Evolutionary conservation across 495 filamentous ascomycete species (phyloP).

Genomic region (Tricharina praecox): DNA sequence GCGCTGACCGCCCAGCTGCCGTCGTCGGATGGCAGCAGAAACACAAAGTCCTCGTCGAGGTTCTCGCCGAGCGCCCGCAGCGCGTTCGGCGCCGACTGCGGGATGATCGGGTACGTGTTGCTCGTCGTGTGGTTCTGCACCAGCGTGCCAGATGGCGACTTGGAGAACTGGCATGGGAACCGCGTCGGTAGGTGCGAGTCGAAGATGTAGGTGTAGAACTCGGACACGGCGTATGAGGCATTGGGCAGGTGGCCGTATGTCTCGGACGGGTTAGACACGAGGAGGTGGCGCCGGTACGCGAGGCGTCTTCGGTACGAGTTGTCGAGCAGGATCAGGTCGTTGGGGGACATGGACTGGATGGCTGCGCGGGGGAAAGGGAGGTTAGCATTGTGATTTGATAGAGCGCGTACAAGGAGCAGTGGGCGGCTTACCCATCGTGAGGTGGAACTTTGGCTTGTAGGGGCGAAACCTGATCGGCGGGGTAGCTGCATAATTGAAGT

Average conservation of each 20-base stretch:
- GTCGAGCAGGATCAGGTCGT: conserved; percentile 50
- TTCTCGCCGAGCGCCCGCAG: conserved; percentile 39
- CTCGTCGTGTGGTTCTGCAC: conserved; percentile 20
- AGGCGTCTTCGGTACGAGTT: conserved; percentile 44
- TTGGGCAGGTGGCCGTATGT: conserved; percentile 33
- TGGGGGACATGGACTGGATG: conserved; percentile 31
- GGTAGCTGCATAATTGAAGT: conserved; percentile 45
- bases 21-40: conserved; percentile 40
- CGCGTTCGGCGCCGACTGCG: conserved; percentile 18
- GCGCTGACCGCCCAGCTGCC: conserved; percentile 46
- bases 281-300: conserved; percentile 34
- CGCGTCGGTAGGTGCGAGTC: conserved; percentile 46
- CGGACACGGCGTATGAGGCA: conserved; percentile 36
- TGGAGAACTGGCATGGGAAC: conserved; percentile 46
- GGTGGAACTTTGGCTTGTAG: conserved; percentile 53
- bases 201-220: conserved; percentile 50
- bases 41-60: conserved; percentile 61
- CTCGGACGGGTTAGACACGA: conserved; percentile 34
- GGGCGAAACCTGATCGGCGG: conserved; percentile 45
- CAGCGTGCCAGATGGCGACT: conserved; percentile 22
- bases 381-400: too few species aligned
- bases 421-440: conserved; percentile 48
- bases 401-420: too few species aligned
- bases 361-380: conserved; percentile 4
- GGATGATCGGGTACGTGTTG: conserved; percentile 20